Conservation (phyloP, 108 stramenopile genomes). For the Aurantiochytrium sp. region DNA sequence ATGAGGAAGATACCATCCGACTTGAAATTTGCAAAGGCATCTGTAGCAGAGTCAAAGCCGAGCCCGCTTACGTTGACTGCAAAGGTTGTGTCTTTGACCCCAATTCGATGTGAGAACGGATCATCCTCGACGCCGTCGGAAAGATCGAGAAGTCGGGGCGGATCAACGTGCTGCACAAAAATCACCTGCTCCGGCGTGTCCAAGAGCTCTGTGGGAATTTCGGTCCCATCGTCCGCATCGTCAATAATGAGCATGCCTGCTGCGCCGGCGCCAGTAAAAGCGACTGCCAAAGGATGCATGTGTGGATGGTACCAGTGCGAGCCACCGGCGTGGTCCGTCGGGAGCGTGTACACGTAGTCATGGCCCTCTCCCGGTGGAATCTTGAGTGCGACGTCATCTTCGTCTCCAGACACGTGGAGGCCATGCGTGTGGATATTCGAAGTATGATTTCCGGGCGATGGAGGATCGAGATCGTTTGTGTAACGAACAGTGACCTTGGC, state of each 20-base stretch:
- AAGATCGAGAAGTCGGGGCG: background rate
- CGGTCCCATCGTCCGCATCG: background rate
- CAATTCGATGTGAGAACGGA: background rate
- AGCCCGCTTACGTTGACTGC: background rate
- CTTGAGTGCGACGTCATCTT: background rate
- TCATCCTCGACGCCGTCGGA: background rate
- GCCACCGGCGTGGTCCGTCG: background rate
- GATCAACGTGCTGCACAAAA: background rate
- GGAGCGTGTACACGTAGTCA: background rate
- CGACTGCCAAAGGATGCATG: background rate
- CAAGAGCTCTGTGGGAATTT: background rate
- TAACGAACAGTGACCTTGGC: background rate
- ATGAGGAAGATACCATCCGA: background rate
- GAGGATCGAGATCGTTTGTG: background rate
- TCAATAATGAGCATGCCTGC: constrained; percentile 7
- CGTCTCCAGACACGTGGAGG: background rate
- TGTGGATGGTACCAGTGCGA: constrained; percentile 17
- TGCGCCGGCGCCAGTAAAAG: background rate
- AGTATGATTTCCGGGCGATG: background rate
- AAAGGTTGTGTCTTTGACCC: background rate
- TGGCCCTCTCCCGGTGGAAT: background rate
- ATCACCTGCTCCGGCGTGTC: background rate
- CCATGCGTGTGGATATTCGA: background rate
- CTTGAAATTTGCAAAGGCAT: background rate
- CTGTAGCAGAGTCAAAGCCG: background rate